Conservation (phyloP, 805 yeast genomes). For the Pichia scutulata region DNA sequence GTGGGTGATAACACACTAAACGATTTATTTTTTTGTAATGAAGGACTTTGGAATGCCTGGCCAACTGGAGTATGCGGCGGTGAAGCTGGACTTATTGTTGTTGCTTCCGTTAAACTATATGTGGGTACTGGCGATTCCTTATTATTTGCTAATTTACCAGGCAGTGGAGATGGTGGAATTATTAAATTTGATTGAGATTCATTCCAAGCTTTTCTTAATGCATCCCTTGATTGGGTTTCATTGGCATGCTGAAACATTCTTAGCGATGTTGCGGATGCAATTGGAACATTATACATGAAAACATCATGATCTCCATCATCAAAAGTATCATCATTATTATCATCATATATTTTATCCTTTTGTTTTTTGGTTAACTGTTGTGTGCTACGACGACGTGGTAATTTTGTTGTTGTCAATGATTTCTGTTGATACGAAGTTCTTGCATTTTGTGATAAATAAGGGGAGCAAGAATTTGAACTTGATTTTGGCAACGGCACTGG, state of each 20-base stretch:
- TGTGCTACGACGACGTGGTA: slow-evolving; percentile 6
- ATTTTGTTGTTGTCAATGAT: slow-evolving; percentile 1
- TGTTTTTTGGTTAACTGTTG: slow-evolving; percentile 20
- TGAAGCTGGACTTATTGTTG: neutral
- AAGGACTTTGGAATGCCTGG: slow-evolving; percentile 11
- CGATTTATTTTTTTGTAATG: slow-evolving; percentile 22
- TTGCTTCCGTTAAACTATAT: neutral
- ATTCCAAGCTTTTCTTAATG: slow-evolving; percentile 21
- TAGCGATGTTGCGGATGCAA: slow-evolving; percentile 31
- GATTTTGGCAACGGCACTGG: slow-evolving; percentile 2
- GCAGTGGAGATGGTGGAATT: slow-evolving; percentile 43
- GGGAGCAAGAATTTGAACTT: slow-evolving; percentile 4
- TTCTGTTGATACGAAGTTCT: neutral
- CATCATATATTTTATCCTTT: slow-evolving; percentile 25
- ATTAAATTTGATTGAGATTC: slow-evolving; percentile 19
- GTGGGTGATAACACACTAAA: slow-evolving; percentile 26
- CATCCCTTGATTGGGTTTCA: slow-evolving; percentile 15
- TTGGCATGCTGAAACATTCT: slow-evolving; percentile 21
- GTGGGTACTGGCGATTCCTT: neutral
- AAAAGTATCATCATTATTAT: slow-evolving; percentile 21
- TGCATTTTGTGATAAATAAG: neutral
- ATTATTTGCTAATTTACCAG: slow-evolving; percentile 28
- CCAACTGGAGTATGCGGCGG: neutral
- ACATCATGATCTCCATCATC: slow-evolving; percentile 34
- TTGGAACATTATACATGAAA: slow-evolving; percentile 46